Percentiles rank a stretch among this genome's conserved stretches.
Conservation (phyloP, 1,284 basidiomycete species). For the Gymnopus androsaceus region DNA sequence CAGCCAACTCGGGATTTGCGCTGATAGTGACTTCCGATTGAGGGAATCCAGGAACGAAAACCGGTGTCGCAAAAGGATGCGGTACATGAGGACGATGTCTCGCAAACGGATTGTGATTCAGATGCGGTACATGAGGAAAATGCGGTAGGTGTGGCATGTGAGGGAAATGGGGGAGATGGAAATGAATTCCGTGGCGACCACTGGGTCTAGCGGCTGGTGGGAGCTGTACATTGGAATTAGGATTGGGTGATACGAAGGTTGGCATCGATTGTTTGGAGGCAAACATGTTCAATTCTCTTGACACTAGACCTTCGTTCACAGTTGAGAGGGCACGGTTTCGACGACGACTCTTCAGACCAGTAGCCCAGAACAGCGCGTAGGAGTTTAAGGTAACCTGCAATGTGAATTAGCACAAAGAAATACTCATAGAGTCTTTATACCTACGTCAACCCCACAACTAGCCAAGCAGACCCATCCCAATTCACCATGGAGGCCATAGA, state of each 20-base stretch:
- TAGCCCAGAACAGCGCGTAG: constrained; percentile 32
- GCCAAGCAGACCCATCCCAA: constrained; percentile 49
- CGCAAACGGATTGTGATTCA: neutral
- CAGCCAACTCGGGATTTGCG: constrained; percentile 5
- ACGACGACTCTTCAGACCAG: constrained; percentile 9
- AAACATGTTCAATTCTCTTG: constrained; percentile 9
- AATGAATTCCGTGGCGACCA: neutral
- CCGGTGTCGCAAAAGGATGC: constrained; percentile 3
- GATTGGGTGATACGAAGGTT: neutral
- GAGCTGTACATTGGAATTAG: neutral
- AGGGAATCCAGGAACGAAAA: neutral
- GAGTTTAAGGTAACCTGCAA: constrained; percentile 32
- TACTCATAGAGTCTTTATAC: neutral
- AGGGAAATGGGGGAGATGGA: constrained; percentile 3
- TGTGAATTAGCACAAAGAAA: neutral
- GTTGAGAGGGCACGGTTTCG: neutral
- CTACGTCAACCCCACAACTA: constrained; percentile 47
- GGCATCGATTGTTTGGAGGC: neutral
- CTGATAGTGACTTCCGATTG: neutral
- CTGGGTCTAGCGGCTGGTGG: neutral
- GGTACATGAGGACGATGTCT: neutral
- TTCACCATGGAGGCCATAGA: constrained; percentile 46
- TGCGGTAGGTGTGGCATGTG: constrained; percentile 7
- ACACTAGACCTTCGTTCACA: neutral
- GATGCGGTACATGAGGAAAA: constrained; percentile 1